Conservation (phyloP, 2,329 filamentous ascomycete species). For the Botrytis hyacinthi region DNA sequence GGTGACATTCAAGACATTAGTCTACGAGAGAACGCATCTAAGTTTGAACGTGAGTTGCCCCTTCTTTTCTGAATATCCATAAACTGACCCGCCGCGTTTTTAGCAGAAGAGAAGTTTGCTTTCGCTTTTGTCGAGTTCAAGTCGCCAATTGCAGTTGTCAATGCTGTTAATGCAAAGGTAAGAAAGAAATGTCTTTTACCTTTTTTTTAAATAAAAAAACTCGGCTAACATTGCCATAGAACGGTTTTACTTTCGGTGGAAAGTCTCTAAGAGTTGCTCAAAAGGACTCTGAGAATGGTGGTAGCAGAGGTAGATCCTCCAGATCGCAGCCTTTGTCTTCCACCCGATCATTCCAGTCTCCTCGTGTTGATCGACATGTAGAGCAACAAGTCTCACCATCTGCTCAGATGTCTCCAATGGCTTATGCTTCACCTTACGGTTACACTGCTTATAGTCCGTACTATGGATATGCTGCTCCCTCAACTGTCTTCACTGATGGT, state of each 20-base stretch:
- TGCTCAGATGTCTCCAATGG: conserved; percentile 24
- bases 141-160: conserved; percentile 27
- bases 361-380: conserved; percentile 23
- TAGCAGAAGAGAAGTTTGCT: conserved; percentile 36
- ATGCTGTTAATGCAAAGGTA: conserved; percentile 32
- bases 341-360: conserved; percentile 24
- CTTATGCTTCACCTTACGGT: conserved; percentile 25
- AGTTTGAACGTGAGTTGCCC: conserved; percentile 31
- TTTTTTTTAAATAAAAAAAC: too few relatives aligned
- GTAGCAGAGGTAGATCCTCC: conserved; percentile 19
- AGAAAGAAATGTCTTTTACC: background rate
- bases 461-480: conserved; percentile 20
- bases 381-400: conserved; percentile 24
- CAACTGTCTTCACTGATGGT: conserved; percentile 25
- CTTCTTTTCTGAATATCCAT: conserved; percentile 2
- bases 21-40: conserved; percentile 37
- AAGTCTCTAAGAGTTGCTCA: conserved; percentile 35
- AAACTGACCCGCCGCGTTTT: conserved; percentile 22
- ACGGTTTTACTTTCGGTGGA: conserved; percentile 29
- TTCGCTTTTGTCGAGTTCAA: conserved; percentile 41
- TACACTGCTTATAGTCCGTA: conserved; percentile 23
- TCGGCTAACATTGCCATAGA: conserved; percentile 25
- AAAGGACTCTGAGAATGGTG: conserved; percentile 35
- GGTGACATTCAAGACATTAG: conserved; percentile 42
- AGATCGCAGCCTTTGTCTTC: conserved; percentile 14